Base-by-base conservation (phyloP, 495 filamentous ascomycete genomes). In the Collariella sp. region DNA sequence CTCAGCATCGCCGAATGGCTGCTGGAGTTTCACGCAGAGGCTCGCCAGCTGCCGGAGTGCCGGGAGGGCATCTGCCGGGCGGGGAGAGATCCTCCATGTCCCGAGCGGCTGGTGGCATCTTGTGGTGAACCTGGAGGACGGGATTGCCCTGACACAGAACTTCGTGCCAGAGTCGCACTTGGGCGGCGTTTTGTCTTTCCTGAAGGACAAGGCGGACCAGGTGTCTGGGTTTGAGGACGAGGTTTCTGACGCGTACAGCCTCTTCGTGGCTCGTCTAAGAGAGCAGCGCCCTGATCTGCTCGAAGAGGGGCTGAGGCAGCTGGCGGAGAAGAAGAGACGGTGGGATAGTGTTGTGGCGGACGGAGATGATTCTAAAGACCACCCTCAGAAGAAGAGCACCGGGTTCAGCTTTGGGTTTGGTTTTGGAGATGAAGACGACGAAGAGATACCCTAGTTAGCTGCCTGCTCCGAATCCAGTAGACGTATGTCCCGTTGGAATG, bases 1-100 rank as follows among this genome's bases (percentile, higher is more conserved):
- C 80, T 96, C 1, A 95, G 89, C 67, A 96, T 98, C 59, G 88
- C 91, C 20, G 93, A 98, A 69, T 98, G 91, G 87, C 77, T 98
- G 5, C 75, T 97, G 29, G 80, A 83, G 18, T 98, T 96, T 69
- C 93, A 98, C 66, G 79, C 78, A n/a, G 85, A 91, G 60, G 93
- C 93, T 16, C 81, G 93, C 40, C 74, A 74, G 40, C 83, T 85
- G 9, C 80, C 81, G 1, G 89, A 86, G 5, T 96, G 91, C 62
- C 69, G 83, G 22, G 93, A 98, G 70, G 93, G 91, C 0, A 79
- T 97, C 33, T 98, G 93, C 66, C 68, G 71, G 49, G 84, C 84
- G 46, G 93, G n/a, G 93, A 18, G 93, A 98, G 64, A 87, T 98
- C 33, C 67, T 98, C 47, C 89, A 98, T 65, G 93, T 98, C 31